Evolutionary conservation across 805 yeast species (phyloP).

Genomic region (Candida hungchunana): DNA sequence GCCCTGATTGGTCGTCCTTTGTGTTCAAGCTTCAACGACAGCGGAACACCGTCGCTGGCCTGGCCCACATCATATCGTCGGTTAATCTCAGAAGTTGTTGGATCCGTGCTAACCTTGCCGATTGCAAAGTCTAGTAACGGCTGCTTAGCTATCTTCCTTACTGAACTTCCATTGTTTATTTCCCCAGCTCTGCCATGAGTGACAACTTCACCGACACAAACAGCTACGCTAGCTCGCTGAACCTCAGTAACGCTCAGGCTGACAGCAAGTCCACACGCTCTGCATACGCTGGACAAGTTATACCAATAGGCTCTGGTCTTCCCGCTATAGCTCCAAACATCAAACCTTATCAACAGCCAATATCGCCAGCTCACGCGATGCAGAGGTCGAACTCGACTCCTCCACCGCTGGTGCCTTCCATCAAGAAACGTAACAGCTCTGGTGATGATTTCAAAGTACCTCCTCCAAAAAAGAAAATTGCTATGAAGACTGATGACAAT

Average conservation of each 20-base stretch:
- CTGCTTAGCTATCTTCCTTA: too few relatives aligned
- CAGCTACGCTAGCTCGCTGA: conserved; percentile 23
- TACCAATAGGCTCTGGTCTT: too few relatives aligned
- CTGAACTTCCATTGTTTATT: too few relatives aligned
- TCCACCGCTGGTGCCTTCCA: conserved; percentile 11
- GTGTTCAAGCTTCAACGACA: too few relatives aligned
- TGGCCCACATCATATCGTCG: too few relatives aligned
- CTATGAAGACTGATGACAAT: conserved; percentile 11
- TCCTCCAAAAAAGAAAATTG: conserved; percentile 7
- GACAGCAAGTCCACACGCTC: too few relatives aligned
- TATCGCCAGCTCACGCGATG: conserved; percentile 5
- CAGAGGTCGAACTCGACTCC: conserved; percentile 14
- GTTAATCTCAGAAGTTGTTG: too few relatives aligned
- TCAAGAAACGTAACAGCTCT: conserved; percentile 15
- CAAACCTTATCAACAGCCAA: conserved; percentile 8
- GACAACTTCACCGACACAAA: conserved; percentile 29
- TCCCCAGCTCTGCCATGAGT: conserved; percentile 19
- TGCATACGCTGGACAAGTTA: too few relatives aligned
- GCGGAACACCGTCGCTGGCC: too few relatives aligned
- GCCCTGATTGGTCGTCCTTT: background rate
- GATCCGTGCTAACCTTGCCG: too few relatives aligned
- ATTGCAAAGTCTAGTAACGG: too few relatives aligned
- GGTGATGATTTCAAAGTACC: background rate
- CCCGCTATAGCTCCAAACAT: conserved; percentile 9
- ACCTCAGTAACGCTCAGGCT: conserved; percentile 7